phyloP scores from a whole-genome alignment of 495 filamentous ascomycete species.

The Parachaetomium inaequale region DNA sequence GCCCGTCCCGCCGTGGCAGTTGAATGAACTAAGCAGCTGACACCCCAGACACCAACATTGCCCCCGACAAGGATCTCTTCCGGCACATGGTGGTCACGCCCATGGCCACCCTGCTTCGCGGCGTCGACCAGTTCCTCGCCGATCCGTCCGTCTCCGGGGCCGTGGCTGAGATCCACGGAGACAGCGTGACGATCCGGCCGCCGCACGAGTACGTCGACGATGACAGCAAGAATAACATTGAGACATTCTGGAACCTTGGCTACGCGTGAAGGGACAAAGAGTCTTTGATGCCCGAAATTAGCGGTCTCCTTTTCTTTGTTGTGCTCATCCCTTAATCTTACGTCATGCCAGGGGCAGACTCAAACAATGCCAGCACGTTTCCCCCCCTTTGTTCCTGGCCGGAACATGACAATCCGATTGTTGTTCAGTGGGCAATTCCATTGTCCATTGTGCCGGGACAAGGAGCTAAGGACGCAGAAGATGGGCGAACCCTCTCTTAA shows the following conservation, averaged over 20 bases:
- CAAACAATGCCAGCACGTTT: not conserved
- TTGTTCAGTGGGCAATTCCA: not conserved
- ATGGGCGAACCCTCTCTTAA: not conserved
- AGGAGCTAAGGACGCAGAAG: no score
- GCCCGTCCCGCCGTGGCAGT: not conserved
- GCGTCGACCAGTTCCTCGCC: conserved; percentile 42
- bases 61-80: conserved; percentile 44
- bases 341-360: not conserved
- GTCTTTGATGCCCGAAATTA: no score
- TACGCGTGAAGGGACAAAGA: conserved; percentile 33
- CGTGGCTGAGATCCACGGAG: conserved; percentile 53
- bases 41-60: conserved; percentile 47
- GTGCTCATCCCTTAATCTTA: no score
- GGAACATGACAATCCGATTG: not conserved
- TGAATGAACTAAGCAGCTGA: not conserved
- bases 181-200: conserved; percentile 49
- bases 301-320: no score
- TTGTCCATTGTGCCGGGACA: not conserved
- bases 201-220: conserved; percentile 51
- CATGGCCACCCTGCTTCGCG: conserved; percentile 47
- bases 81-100: conserved; percentile 53
- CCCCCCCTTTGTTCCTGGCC: not conserved
- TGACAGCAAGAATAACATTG: conserved; percentile 49
- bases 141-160: conserved; percentile 44
- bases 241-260: conserved; percentile 45